Conservation (phyloP, 164 flowering plant species). For the Aristolochia fimbriata region DNA sequence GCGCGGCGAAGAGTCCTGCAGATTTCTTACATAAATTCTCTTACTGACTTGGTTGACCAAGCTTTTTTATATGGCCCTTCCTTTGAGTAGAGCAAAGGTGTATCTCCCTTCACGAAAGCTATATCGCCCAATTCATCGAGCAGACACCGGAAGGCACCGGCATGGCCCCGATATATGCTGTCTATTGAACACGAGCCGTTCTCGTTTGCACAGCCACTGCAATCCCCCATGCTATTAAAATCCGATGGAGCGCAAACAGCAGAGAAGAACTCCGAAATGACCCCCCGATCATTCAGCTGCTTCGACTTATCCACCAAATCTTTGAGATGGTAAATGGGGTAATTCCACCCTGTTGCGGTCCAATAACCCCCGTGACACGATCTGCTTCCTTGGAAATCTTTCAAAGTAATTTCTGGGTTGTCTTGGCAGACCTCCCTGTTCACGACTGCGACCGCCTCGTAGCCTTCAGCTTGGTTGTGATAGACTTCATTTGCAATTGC, state of each 20-base stretch:
- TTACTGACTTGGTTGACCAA: conserved; percentile 28
- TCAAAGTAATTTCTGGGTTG: conserved; percentile 9
- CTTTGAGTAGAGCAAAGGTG: conserved; percentile 22
- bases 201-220: conserved; percentile 25
- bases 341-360: conserved; percentile 31
- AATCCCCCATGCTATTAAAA: conserved; percentile 17
- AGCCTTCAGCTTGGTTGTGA: conserved; percentile 21
- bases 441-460: conserved; percentile 19
- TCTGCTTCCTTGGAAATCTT: conserved; percentile 18
- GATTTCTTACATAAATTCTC: conserved; percentile 25
- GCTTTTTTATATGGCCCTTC: conserved; percentile 24
- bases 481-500: conserved; percentile 23
- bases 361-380: conserved; percentile 31
- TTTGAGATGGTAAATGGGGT: conserved; percentile 22
- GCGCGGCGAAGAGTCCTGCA: background rate
- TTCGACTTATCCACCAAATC: conserved; percentile 2
- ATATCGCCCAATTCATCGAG: conserved; percentile 24
- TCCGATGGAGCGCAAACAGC: conserved; percentile 30
- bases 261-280: conserved; percentile 20
- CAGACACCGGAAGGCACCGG: conserved; percentile 29
- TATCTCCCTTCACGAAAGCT: conserved; percentile 27
- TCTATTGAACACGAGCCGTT: conserved; percentile 16
- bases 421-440: conserved; percentile 12
- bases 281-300: conserved; percentile 10
- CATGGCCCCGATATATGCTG: conserved; percentile 15